These are phyloP conservation scores for Chamaecrista fasciculata DNA, from an alignment of 306 rosid species.

Conservation along the genomic window DNA sequence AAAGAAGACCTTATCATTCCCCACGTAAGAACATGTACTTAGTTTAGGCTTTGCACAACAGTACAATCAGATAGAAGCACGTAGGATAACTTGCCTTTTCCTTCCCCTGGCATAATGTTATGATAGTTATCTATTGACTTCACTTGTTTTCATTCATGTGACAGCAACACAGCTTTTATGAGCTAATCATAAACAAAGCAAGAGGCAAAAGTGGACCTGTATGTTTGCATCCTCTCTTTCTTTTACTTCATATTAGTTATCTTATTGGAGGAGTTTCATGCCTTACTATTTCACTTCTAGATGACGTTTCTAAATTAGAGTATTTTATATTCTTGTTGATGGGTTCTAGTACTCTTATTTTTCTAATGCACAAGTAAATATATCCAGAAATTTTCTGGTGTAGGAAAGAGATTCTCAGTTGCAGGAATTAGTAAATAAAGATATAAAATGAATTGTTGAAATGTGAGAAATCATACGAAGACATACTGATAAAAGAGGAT, in stretches of 20 bases:
- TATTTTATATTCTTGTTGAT: not conserved
- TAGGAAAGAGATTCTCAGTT: not conserved
- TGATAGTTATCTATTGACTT: constrained; percentile 33
- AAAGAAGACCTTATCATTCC: constrained; percentile 98
- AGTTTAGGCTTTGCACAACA: not conserved
- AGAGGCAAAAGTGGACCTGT: constrained; percentile 99
- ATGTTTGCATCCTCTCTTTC: constrained; percentile 27
- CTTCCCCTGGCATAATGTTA: not conserved
- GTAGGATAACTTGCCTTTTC: not conserved
- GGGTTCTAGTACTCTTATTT: not conserved
- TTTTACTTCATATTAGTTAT: constrained; percentile 14
- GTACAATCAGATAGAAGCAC: not conserved
- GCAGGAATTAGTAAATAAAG: constrained; percentile 1
- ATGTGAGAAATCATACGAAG: not conserved
- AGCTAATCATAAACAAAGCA: constrained; percentile 85
- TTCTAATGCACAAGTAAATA: not conserved
- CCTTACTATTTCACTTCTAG: not conserved
- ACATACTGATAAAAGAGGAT: not conserved
- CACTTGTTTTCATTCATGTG: constrained; percentile 28
- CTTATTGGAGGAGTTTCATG: not conserved
- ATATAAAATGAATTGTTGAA: not conserved
- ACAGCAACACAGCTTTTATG: constrained; percentile 98
- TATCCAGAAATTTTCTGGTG: not conserved
- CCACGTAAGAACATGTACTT: constrained; percentile 50
- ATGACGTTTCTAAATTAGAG: not conserved